These are phyloP conservation scores for Candida sanyiensis DNA, from an alignment of 805 yeast species.

Conservation along the genomic window DNA sequence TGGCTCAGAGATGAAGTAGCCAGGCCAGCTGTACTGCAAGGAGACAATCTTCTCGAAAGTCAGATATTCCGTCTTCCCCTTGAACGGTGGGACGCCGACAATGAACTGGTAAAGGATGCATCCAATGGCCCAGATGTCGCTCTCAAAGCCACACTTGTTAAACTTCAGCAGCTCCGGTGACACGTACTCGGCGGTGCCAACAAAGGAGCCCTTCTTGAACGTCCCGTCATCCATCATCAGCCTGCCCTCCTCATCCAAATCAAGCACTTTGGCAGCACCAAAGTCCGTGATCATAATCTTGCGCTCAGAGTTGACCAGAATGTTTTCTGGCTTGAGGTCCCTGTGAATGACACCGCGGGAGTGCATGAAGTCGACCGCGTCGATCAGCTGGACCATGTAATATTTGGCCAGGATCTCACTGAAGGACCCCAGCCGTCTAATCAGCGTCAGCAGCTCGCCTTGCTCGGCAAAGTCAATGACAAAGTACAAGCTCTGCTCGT, in stretches of 20 bases:
- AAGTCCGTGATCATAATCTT: constrained; percentile 91
- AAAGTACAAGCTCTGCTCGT: constrained; percentile 77
- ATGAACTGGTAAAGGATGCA: constrained; percentile 93
- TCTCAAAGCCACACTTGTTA: constrained; percentile 77
- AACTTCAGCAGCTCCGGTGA: constrained; percentile 75
- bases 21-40: constrained; percentile 66
- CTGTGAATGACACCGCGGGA: constrained; percentile 86
- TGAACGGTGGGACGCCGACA: constrained; percentile 85
- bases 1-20: constrained; percentile 53
- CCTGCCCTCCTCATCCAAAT: constrained; percentile 27
- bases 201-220: constrained; percentile 57
- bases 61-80: constrained; percentile 73
- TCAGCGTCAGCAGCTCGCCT: constrained; percentile 83
- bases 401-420: constrained; percentile 72
- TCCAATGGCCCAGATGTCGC: constrained; percentile 98
- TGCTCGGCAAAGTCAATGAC: constrained; percentile 92
- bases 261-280: constrained; percentile 89
- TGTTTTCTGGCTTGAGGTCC: constrained; percentile 92
- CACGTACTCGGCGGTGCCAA: constrained; percentile 42
- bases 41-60: constrained; percentile 82
- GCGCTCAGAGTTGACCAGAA: constrained; percentile 77
- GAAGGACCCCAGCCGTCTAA: constrained; percentile 71
- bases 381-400: constrained; percentile 83
- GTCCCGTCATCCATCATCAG: constrained; percentile 29
- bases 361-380: constrained; percentile 86